Evolutionary conservation across 1,284 basidiomycete genomes (phyloP).

Genomic region (Schizopora paradoxa): DNA sequence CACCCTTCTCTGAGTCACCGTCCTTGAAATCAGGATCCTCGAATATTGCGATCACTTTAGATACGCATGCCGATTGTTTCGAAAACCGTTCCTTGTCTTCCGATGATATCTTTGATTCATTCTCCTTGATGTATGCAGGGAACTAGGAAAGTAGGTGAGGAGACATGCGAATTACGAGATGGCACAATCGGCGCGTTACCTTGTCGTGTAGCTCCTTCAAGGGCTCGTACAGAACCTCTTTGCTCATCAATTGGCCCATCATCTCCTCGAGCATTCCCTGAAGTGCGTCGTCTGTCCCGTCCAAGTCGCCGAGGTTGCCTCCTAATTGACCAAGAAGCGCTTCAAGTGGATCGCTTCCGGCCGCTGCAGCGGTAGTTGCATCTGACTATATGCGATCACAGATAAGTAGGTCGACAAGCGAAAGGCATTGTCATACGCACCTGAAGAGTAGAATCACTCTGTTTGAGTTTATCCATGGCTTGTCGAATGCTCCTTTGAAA

Average conservation of each 20-base stretch:
- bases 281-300: constrained; percentile 57
- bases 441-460: constrained; percentile 60
- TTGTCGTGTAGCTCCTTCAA: constrained; percentile 84
- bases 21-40: constrained; percentile 65
- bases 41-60: constrained; percentile 69
- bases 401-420: constrained; percentile 16
- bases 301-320: constrained; percentile 28
- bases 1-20: constrained; percentile 47
- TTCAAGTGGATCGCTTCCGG: constrained; percentile 39
- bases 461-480: constrained; percentile 77
- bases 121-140: constrained; percentile 69
- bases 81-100: constrained; percentile 70
- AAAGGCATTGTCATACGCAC: constrained; percentile 22
- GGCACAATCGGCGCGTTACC: constrained; percentile 37
- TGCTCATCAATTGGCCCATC: constrained; percentile 93
- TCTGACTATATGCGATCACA: constrained; percentile 21
- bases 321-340: constrained; percentile 44
- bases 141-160: constrained; percentile 48
- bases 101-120: constrained; percentile 42
- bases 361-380: constrained; percentile 28
- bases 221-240: constrained; percentile 90
- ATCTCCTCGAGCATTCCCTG: constrained; percentile 81
- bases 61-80: constrained; percentile 61
- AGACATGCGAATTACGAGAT: constrained; percentile 5
- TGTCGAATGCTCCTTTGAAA: constrained; percentile 78